Evolutionary conservation across 768 basidiomycete species (phyloP).

Genomic region (Cystofilobasidium macerans): DNA sequence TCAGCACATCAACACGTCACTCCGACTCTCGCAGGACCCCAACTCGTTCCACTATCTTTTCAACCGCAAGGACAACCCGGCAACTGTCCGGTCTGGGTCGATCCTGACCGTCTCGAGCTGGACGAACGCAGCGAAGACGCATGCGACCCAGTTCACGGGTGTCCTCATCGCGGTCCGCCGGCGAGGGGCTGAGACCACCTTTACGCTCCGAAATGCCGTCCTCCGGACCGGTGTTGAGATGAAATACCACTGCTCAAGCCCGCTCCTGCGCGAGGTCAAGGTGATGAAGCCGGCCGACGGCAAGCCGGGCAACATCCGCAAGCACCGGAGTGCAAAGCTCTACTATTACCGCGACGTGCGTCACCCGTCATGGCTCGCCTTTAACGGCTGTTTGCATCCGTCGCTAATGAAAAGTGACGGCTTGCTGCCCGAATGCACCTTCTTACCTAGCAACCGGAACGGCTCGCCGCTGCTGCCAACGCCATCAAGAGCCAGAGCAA

Average conservation of each 20-base stretch:
- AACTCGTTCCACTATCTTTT: slow-evolving; percentile 58
- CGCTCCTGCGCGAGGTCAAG: slow-evolving; percentile 76
- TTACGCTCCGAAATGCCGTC: slow-evolving; percentile 77
- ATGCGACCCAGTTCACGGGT: slow-evolving; percentile 58
- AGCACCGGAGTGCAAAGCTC: slow-evolving; percentile 7
- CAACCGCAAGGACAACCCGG: slow-evolving; percentile 49
- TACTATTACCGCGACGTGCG: slow-evolving; percentile 24
- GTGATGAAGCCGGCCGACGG: slow-evolving; percentile 38
- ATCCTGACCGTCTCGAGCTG: slow-evolving; percentile 58
- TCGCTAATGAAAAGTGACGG: not conserved
- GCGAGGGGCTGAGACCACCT: slow-evolving; percentile 75
- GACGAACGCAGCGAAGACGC: slow-evolving; percentile 62
- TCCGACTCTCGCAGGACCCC: slow-evolving; percentile 56
- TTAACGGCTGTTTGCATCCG: not conserved
- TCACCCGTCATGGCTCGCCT: no score
- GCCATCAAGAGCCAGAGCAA: slow-evolving; percentile 9
- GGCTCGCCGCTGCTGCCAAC: not conserved
- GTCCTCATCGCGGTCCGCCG: slow-evolving; percentile 67
- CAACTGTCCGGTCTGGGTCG: slow-evolving; percentile 68
- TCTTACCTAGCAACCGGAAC: slow-evolving; percentile 14
- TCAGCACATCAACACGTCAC: slow-evolving; percentile 55
- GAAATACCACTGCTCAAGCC: slow-evolving; percentile 76
- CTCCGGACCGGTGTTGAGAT: slow-evolving; percentile 86
- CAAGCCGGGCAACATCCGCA: slow-evolving; percentile 14
- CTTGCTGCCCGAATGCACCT: not conserved